A percentile compares a stretch with the other conserved stretches of the same genome.
These are phyloP conservation scores for Erodium moschatum DNA, from an alignment of 441 rosid species.

Conservation along the genomic window DNA sequence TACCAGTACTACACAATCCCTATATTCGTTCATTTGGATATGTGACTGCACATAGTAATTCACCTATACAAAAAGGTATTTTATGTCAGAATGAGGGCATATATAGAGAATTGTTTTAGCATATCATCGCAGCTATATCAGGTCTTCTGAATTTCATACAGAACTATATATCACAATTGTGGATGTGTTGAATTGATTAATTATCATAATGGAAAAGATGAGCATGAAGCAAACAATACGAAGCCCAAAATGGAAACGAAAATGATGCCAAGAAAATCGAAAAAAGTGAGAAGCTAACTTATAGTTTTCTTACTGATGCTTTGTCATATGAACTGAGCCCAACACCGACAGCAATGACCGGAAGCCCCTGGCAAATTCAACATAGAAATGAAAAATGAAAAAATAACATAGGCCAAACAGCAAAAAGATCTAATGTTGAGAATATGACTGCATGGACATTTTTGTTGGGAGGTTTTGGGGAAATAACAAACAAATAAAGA, in stretches of 20 bases:
- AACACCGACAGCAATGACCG: constrained; percentile 61
- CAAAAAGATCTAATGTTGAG: too few species aligned
- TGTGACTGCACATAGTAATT: constrained; percentile 65
- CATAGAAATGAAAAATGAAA: background rate
- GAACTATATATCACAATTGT: too few species aligned
- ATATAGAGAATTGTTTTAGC: too few species aligned
- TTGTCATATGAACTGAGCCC: constrained; percentile 68
- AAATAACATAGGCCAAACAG: background rate
- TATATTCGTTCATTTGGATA: constrained; percentile 66
- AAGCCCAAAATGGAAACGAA: background rate
- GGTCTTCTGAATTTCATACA: too few species aligned
- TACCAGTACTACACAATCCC: constrained; percentile 65
- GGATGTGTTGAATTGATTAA: too few species aligned
- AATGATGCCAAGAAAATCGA: background rate
- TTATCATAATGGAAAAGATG: too few species aligned
- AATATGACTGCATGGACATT: too few species aligned
- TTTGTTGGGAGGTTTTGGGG: background rate
- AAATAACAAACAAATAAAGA: background rate
- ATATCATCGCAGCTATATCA: too few species aligned
- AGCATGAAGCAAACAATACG: too few species aligned
- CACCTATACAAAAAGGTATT: constrained; percentile 30
- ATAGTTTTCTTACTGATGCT: constrained; percentile 31
- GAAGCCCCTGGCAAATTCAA: constrained; percentile 44
- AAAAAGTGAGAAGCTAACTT: background rate
- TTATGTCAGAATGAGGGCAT: background rate